phyloP scores from a whole-genome alignment of 2,329 filamentous ascomycete species.

The Penicillium aurantiogriseum region DNA sequence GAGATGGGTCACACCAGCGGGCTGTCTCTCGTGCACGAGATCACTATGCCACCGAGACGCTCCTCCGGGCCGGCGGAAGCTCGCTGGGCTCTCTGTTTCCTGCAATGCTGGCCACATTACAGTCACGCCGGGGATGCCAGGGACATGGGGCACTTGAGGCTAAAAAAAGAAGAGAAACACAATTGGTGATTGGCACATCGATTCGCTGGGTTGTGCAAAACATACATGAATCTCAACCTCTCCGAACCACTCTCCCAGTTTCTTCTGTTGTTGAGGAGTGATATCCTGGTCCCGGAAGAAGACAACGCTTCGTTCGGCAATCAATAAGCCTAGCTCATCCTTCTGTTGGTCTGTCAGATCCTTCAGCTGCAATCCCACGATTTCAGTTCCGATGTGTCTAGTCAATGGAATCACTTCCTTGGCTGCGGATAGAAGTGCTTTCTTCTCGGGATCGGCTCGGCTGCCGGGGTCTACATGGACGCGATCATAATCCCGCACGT shows the following conservation, averaged over 20 bases:
- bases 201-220: slow-evolving; percentile 23
- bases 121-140: slow-evolving; percentile 62
- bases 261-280: slow-evolving; percentile 61
- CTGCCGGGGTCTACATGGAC: slow-evolving; percentile 60
- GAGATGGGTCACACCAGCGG: slow-evolving; percentile 67
- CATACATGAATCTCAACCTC: slow-evolving; percentile 67
- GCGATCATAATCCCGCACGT: slow-evolving; percentile 59
- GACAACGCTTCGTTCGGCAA: slow-evolving; percentile 65
- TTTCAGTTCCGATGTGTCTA: slow-evolving; percentile 62
- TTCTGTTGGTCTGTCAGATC: slow-evolving; percentile 59
- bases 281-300: slow-evolving; percentile 64
- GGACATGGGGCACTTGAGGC: slow-evolving; percentile 70
- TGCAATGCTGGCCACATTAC: slow-evolving; percentile 70
- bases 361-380: slow-evolving; percentile 62
- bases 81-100: slow-evolving; percentile 59
- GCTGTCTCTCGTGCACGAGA: slow-evolving; percentile 68
- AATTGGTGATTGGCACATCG: neutral
- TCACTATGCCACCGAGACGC: slow-evolving; percentile 69
- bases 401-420: slow-evolving; percentile 64
- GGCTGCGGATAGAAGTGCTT: slow-evolving; percentile 58
- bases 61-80: slow-evolving; percentile 66
- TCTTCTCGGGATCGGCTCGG: slow-evolving; percentile 65
- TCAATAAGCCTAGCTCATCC: slow-evolving; percentile 62
- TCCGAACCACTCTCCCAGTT: slow-evolving; percentile 62
- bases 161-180: slow-evolving; percentile 28